Evolutionary conservation across 2,329 filamentous ascomycete genomes (phyloP), one percentile per base, ranked within the genome.

Genomic region (Stagonosporopsis rhizophila): DNA sequence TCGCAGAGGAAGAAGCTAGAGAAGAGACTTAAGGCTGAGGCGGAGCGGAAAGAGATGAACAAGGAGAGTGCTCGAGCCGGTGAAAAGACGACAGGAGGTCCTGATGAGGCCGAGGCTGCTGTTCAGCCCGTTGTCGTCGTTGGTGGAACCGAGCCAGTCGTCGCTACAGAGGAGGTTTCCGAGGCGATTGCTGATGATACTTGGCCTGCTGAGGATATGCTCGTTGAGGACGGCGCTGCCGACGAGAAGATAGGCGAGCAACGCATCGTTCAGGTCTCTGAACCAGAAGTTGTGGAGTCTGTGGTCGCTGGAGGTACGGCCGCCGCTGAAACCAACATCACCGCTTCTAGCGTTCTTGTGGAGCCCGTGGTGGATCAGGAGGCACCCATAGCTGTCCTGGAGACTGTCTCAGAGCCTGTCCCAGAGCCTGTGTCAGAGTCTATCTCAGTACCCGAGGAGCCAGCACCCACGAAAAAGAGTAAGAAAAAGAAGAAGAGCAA

Each of bases 11-110:
- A 70, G 62, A 72, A 67, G 57, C 58, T 70, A 6, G 61, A 68
- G 51, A 61, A 61, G 61, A 79, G 76, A 52, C 76, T 79, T 62
- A 72, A 68, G 35, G 67, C 65, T 44, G 75, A 77, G 54, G 64
- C 60, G n/a, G 62, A 61, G n/a, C 35, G 53, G 6, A 71, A 69
- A 23, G 55, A 47, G 25, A 32, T 17, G 8, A 37, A 51, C 12
- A 50, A 62, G 4, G 45, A 41, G 23, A 32, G 30, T 17, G 20
- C 50, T 15, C 34, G 44, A 22, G 22, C 28, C 3, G 50, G 32
- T 38, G 44, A 40, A 3, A 35, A 50, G 25, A 1, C n/a, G n/a
- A n/a, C n/a, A n/a, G n/a, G n/a, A n/a, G n/a, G n/a, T n/a, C n/a
- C n/a, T n/a, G n/a, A n/a, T n/a, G n/a, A n/a, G n/a, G n/a, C n/a